A percentile compares a stretch with the other conserved stretches of the same genome.
These are phyloP conservation scores for Schoenoplectus tabernaemontani DNA, from an alignment of 202 grass and related monocot genomes.

Conservation along the genomic window DNA sequence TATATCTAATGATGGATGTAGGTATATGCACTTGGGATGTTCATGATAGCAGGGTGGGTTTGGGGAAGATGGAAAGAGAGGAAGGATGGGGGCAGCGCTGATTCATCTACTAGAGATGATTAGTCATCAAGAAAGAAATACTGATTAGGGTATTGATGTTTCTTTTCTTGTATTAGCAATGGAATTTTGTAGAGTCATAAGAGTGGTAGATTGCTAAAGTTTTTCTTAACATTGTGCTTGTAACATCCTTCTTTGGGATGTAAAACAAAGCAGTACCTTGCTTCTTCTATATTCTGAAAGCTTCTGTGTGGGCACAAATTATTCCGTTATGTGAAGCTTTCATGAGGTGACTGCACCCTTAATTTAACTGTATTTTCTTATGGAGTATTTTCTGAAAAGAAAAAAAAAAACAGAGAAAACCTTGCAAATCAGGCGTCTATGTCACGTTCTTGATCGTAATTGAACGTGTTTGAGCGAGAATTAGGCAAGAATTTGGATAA, in stretches of 20 bases:
- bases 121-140: background rate
- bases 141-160: slow-evolving; percentile 12
- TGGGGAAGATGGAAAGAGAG: slow-evolving; percentile 67
- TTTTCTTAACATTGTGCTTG: background rate
- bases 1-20: slow-evolving; percentile 11
- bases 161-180: background rate
- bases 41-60: slow-evolving; percentile 56
- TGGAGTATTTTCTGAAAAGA: background rate
- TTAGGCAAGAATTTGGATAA: too few relatives aligned
- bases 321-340: background rate
- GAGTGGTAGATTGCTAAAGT: background rate
- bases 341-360: too few relatives aligned
- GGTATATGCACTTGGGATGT: slow-evolving; percentile 72
- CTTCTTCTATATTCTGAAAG: background rate
- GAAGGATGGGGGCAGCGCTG: slow-evolving; percentile 36
- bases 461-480: too few relatives aligned
- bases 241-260: background rate
- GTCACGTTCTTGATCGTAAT: too few relatives aligned
- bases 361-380: background rate
- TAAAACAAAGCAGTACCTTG: background rate
- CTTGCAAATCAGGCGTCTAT: background rate
- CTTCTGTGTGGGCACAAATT: background rate
- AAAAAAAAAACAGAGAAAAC: too few relatives aligned
- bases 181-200: background rate
- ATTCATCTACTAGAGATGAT: background rate